Evolutionary conservation across 345 rosid species (phyloP), one percentile per base, ranked within the genome.

Genomic region (Salix suchowensis): DNA sequence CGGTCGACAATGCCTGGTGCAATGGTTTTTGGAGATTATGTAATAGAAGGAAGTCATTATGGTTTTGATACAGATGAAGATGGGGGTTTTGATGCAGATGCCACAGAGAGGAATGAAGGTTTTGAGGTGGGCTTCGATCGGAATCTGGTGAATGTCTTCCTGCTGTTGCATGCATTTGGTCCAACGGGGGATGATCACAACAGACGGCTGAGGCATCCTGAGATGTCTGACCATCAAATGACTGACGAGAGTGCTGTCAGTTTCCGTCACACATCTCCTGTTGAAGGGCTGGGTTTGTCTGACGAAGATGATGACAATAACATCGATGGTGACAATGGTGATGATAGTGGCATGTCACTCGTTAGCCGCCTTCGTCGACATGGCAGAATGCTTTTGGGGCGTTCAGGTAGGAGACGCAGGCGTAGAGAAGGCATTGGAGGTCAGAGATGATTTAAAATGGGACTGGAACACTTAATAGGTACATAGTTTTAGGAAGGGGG

Each of bases 1-100:
- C 87, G 91, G 82, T 91, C 98, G 8, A 80, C 94, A 37, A 93
- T 93, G 93, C 94, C 97, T 1, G 97, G 98, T 48, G 88, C 97
- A 42, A 77, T 89, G 94, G 93, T 95, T 66, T 81, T 89, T 28
- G 98, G 96, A 30, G 98, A 93, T 81, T 91, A 91, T 73, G 94
- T 90, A 46, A 88, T 95, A 60, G 97, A 91, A 84, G 89, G 92
- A 28, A 88, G 85, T 65, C 83, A 80, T 65, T 67, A 83, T 32
- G 89, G 89, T 34, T 85, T 86, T 46, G 90, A 88, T 62, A 70
- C 84, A 36, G 88, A 84, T 34, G 95, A 81, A 50, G 86, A 71
- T 69, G 85, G 77, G 70, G 80, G 68, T 61, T 66, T 72, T 23
- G 88, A 83, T 67, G 72, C 77, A 67, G 85, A 82, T 71, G 78